phyloP scores from a whole-genome alignment of 2,329 filamentous ascomycete species.

The Neofusicoccum sp. region DNA sequence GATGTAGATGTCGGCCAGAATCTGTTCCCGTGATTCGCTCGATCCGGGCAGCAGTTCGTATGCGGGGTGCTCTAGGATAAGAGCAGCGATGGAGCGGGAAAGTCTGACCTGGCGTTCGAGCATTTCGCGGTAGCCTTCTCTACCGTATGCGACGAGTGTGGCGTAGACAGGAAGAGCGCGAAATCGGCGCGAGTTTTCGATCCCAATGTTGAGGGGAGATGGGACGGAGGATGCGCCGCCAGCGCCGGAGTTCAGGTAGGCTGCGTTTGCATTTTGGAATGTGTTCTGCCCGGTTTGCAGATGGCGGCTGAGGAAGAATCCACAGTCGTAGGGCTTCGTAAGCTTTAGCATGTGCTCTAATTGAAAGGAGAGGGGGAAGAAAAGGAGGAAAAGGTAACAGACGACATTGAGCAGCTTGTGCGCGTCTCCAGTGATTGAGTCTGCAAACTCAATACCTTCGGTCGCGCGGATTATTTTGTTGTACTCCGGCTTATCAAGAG shows the following conservation, averaged over 20 bases:
- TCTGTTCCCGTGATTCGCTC: conserved; percentile 37
- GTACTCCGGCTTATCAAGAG: conserved; percentile 62
- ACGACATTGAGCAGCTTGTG: conserved; percentile 93
- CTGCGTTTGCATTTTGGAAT: conserved; percentile 82
- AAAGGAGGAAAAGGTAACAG: conserved; percentile 30
- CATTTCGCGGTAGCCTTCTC: conserved; percentile 65
- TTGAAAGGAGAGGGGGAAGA: neutral
- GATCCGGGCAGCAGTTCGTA: conserved; percentile 65
- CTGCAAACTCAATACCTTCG: conserved; percentile 73
- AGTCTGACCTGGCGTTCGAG: conserved; percentile 70
- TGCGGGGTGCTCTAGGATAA: conserved; percentile 58
- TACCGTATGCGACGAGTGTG: conserved; percentile 72
- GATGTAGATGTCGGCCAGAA: conserved; percentile 59
- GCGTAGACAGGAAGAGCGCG: conserved; percentile 87
- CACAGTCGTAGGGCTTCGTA: conserved; percentile 77
- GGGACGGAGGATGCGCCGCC: conserved; percentile 53
- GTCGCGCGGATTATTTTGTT: conserved; percentile 49
- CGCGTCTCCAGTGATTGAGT: conserved; percentile 81
- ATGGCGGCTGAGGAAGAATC: conserved; percentile 78
- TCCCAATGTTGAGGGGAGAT: conserved; percentile 81
- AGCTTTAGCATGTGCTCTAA: neutral
- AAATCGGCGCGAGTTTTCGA: conserved; percentile 91
- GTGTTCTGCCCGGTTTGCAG: conserved; percentile 58
- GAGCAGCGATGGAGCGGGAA: conserved; percentile 64
- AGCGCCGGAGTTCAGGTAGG: conserved; percentile 61